These are phyloP conservation scores for Crithidia fasciculata DNA, from an alignment of 208 protist species.

Conservation along the genomic window DNA sequence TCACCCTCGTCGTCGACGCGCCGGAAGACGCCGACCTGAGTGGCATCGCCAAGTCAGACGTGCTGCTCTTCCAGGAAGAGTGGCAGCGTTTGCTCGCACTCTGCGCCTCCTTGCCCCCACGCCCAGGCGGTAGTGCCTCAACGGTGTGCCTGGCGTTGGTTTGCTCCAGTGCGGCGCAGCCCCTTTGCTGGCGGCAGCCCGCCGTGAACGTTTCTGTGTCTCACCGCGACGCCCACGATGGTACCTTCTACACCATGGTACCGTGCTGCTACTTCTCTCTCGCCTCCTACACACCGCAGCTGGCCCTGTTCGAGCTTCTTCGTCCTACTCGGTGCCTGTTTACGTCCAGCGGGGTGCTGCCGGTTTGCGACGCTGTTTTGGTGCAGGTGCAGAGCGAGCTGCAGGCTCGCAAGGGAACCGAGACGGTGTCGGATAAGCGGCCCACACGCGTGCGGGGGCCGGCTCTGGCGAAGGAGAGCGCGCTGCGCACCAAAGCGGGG, in stretches of 20 bases:
- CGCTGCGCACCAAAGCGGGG: neutral
- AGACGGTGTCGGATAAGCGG: conserved; percentile 1
- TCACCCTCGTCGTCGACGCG: conserved; percentile 27
- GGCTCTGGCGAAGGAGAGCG: conserved; percentile 22
- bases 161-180: conserved; percentile 20
- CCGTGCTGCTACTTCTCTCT: conserved; percentile 33
- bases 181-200: conserved; percentile 28
- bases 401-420: neutral
- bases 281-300: conserved; percentile 18
- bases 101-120: conserved; percentile 8
- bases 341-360: conserved; percentile 12
- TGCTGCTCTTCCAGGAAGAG: conserved; percentile 15
- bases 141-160: conserved; percentile 37
- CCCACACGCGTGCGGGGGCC: conserved; percentile 27
- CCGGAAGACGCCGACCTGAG: neutral
- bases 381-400: conserved; percentile 19
- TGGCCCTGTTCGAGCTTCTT: conserved; percentile 31
- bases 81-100: conserved; percentile 22
- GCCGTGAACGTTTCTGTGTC: neutral
- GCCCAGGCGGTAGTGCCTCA: neutral
- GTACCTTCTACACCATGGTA: neutral
- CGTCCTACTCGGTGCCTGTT: conserved; percentile 28
- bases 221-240: neutral
- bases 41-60: neutral
- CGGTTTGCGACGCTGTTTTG: conserved; percentile 21